Evolutionary conservation across 2,329 filamentous ascomycete genomes (phyloP).

Genomic region (Scortechinia acanthostroma): DNA sequence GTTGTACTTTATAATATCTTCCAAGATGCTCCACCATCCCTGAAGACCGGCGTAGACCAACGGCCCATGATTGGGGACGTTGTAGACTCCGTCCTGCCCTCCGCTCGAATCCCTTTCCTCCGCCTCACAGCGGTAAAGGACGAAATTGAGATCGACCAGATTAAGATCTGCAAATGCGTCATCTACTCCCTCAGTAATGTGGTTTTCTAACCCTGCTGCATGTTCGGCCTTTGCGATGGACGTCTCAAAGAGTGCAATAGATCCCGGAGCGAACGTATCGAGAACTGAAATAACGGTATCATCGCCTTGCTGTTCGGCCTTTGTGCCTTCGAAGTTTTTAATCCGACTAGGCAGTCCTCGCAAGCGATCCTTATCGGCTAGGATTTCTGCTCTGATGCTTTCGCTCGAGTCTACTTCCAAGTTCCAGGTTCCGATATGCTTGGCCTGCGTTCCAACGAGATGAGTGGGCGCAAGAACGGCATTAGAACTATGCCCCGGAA

Average conservation of each 20-base stretch:
- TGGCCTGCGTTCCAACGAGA: slow-evolving; percentile 76
- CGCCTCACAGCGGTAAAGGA: slow-evolving; percentile 83
- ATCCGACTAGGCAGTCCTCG: slow-evolving; percentile 80
- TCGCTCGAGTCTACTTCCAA: slow-evolving; percentile 78
- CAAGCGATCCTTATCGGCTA: slow-evolving; percentile 65
- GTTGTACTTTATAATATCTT: slow-evolving; percentile 78
- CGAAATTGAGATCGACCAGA: slow-evolving; percentile 80
- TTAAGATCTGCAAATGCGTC: slow-evolving; percentile 70
- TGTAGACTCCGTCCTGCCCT: slow-evolving; percentile 80
- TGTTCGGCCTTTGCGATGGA: slow-evolving; percentile 88
- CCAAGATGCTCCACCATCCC: slow-evolving; percentile 92
- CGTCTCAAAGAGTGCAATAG: slow-evolving; percentile 90
- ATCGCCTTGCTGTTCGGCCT: slow-evolving; percentile 63
- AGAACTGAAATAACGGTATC: slow-evolving; percentile 76
- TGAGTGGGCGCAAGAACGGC: slow-evolving; percentile 73
- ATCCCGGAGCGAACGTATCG: slow-evolving; percentile 82
- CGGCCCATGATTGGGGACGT: slow-evolving; percentile 74
- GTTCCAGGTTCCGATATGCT: slow-evolving; percentile 83
- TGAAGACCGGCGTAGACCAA: slow-evolving; percentile 95
- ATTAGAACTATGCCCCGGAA: slow-evolving; percentile 81
- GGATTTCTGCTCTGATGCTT: slow-evolving; percentile 56
- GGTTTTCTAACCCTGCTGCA: slow-evolving; percentile 74
- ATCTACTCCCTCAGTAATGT: slow-evolving; percentile 74
- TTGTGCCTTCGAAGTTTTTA: slow-evolving; percentile 66
- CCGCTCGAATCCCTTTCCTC: slow-evolving; percentile 76